A percentile compares a stretch with the other conserved stretches of the same genome.
These are phyloP conservation scores for Phragmites australis DNA, from an alignment of 176 grass and related monocot genomes.

Conservation along the genomic window DNA sequence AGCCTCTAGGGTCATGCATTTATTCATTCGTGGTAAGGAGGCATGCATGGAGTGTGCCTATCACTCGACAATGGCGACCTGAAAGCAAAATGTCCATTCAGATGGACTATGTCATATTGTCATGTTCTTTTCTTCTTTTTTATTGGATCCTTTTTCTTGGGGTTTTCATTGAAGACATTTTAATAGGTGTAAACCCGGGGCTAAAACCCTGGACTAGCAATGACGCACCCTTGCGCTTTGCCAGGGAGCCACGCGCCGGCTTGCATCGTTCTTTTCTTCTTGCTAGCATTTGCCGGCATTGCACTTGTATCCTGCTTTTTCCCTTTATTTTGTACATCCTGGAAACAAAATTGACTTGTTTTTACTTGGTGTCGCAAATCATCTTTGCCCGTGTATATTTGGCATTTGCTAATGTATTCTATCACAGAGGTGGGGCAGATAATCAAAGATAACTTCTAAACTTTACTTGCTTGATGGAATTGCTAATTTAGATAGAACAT, in stretches of 20 bases:
- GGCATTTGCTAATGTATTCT: not conserved
- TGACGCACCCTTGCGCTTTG: no score
- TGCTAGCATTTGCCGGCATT: not conserved
- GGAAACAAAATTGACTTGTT: no score
- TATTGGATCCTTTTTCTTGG: not conserved
- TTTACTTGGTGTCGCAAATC: no score
- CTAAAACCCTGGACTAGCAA: not conserved
- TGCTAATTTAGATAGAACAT: slow-evolving; percentile 16
- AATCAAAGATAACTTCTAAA: not conserved
- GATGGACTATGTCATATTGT: not conserved
- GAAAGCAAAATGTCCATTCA: slow-evolving; percentile 16
- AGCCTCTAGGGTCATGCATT: no score
- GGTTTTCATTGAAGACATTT: not conserved
- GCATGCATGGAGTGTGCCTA: no score
- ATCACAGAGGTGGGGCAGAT: not conserved
- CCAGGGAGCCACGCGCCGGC: no score
- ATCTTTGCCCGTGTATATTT: not conserved
- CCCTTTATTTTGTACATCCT: no score
- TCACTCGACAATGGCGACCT: slow-evolving; percentile 21
- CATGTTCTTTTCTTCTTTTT: not conserved
- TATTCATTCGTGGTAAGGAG: no score
- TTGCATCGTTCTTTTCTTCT: not conserved
- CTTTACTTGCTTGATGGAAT: not conserved
- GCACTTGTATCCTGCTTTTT: no score
- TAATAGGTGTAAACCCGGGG: not conserved